Evolutionary conservation across 768 basidiomycete species (phyloP).

Genomic region (Cystobasidium ongulense): DNA sequence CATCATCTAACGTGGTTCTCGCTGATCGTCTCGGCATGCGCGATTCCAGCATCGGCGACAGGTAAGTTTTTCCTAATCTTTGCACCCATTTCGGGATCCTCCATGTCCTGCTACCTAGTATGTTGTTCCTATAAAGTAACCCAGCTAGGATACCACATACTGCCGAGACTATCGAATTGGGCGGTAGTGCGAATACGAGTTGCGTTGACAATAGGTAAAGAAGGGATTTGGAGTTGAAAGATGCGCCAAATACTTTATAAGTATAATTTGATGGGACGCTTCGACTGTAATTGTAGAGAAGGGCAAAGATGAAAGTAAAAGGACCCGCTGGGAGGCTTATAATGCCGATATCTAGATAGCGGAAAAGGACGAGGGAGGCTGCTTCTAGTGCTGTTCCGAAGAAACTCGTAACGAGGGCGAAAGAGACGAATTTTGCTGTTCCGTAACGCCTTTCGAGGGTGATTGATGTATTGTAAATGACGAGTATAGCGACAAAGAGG

Average conservation of each 20-base stretch:
- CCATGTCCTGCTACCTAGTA: constrained; percentile 18
- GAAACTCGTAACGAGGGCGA: neutral
- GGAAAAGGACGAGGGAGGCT: constrained; percentile 16
- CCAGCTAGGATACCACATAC: constrained; percentile 15
- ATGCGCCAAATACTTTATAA: constrained; percentile 28
- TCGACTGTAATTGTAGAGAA: constrained; percentile 18
- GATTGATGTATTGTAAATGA: constrained; percentile 26
- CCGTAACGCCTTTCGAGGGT: constrained; percentile 29
- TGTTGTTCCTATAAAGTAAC: neutral
- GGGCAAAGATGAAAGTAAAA: constrained; percentile 16
- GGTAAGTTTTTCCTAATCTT: neutral
- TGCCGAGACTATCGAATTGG: constrained; percentile 2
- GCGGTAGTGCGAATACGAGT: constrained; percentile 11
- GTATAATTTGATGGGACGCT: constrained; percentile 26
- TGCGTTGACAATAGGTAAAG: constrained; percentile 21
- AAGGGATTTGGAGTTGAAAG: constrained; percentile 24
- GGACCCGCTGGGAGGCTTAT: constrained; percentile 25
- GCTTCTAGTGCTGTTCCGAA: constrained; percentile 25
- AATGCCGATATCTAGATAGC: neutral
- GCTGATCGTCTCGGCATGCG: constrained; percentile 26
- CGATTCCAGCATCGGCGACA: neutral
- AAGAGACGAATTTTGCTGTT: constrained; percentile 29
- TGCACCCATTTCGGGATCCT: constrained; percentile 1
- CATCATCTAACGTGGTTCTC: constrained; percentile 20
- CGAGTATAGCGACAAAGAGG: constrained; percentile 15